Evolutionary conservation across 2,329 filamentous ascomycete species (phyloP), one percentile per base, ranked within the genome.

Genomic region (Diaporthe ampelina): DNA sequence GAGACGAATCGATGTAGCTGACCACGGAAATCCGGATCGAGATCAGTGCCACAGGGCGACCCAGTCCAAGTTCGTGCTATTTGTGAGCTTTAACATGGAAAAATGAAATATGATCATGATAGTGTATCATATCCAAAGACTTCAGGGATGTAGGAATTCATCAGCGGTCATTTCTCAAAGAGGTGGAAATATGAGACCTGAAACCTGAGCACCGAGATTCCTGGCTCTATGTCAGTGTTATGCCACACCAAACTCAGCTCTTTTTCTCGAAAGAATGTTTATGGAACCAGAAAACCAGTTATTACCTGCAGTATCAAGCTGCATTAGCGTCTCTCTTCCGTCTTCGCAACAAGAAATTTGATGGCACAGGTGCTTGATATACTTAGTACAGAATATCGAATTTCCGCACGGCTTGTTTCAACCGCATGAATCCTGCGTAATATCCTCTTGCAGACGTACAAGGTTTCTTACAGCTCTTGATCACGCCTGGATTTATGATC

Each of bases 251-350:
- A 11, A 15, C 32, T 58, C 54, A 35, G 54, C 3, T 57, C 17
- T n/a, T 32, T 3, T 19, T 13, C 35, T 15, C 7, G 19, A 35
- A 57, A 4, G 7, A n/a, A 10, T 37, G 29, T 24, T n/a, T 24
- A 13, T 2, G 3, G 19, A 5, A 58, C 13, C 10, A 24, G 10
- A 5, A 37, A 37, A 37, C 35, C 19, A 58, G 2, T 37, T 58
- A 0, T n/a, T 8, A 0, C n/a, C 8, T 2, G 21, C 21, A 11
- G 32, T 13, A 0, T 11, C 3, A 8, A 58, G 56, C 2, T 35
- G 29, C 17, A 9, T 58, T 2, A 3, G 35, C 4, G 19, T 11
- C 32, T 6, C 17, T 35, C 3, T 2, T n/a, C 13, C 15, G 21
- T 11, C 19, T 37, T 15, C 19, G 19, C 35, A 37, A 11, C 19